Evolutionary conservation across 2,329 filamentous ascomycete genomes (phyloP), one percentile per base, ranked within the genome.

Genomic region (Domatiomyces catenatus): DNA sequence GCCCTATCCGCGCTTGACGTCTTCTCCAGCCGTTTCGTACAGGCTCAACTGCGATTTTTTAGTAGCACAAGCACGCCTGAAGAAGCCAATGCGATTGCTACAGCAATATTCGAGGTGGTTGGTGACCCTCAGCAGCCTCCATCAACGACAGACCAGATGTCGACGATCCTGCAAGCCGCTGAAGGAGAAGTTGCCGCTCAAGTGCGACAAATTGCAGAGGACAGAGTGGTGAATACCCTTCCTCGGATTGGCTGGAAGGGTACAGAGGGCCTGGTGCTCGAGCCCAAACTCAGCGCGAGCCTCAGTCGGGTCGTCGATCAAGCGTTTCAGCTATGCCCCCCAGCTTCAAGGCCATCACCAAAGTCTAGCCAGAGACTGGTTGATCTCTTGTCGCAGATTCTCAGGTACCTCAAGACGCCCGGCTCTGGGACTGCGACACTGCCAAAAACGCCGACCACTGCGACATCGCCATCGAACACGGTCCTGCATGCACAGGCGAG

Each of bases 201-300:
- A 64, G 68, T 54, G 62, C 68, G 48, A 64, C 69, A 61, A 61
- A 65, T 56, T 66, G 67, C 22, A 64, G 71, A 61, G 64, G 62
- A 50, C 60, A 63, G 49, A 63, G 71, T 56, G 61, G 68, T 50
- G 60, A 66, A 26, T 52, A 68, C 49, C 54, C 54, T 52, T 17
- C 55, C 52, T 2, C 20, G 20, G n/a, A 42, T 39, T 39, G 32
- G 32, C 32, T 10, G 32, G 32, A 39, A 39, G 15, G 12, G 32
- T 39, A 5, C 32, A 55, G 51, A 46, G 48, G 52, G 22, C 49
- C 47, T 28, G 7, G 36, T 50, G 48, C 15, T 32, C 48, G 43
- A 54, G 52, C 44, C 55, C 50, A 20, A 44, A 32, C 45, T 12
- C 17, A 47, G 22, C 8, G 45, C 22, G 12, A 22, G 45, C 26